Evolutionary conservation across 2,329 filamentous ascomycete genomes (phyloP), one percentile per base, ranked within the genome.

Genomic region (Coleophoma cylindrospora): DNA sequence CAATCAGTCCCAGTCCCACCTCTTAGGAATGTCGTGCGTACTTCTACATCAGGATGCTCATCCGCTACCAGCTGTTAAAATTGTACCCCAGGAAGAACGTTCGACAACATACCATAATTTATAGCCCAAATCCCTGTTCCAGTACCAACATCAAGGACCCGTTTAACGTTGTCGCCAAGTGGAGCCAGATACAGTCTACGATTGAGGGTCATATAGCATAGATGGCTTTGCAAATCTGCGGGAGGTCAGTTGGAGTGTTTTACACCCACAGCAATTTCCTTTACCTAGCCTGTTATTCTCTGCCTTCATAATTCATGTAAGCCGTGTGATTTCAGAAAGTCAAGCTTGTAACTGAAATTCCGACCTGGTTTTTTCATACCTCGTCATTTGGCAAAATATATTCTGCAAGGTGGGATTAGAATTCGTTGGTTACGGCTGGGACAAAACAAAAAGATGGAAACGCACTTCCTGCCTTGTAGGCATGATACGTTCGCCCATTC

Each of bases 1-100:
- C 2, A 27, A 6, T 27, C 27, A 27, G 27, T 27, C 9, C 4
- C 7, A 27, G 2, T 7, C 27, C 9, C 9, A 27, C 27, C 27
- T 27, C 27, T 38, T 8, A 17, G 7, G 11, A 38, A 38, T 12
- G 7, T n/a, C 2, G 12, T 7, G 14, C 40, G 45, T 3, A 67
- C 59, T 21, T 54, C 38, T 17, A 58, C 57, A 22, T 40, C 46
- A 3, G 62, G 61, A 50, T 54, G 48, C 34, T 49, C 40, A 38
- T 54, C 52, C 34, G 21, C 51, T 44, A 32, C 13, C 15, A 36
- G 15, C 15, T 12, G 12, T 43, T 27, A 33, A n/a, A n/a, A 11
- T 10, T 44, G 21, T 44, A 10, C 12, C 27, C 3, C 15, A 13
- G 19, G 41, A 32, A 32, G 21, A 33, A 13, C 14, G 3, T 27